phyloP scores from a whole-genome alignment of 2,329 filamentous ascomycete genomes.

The Fusarium solani-melongenae region DNA sequence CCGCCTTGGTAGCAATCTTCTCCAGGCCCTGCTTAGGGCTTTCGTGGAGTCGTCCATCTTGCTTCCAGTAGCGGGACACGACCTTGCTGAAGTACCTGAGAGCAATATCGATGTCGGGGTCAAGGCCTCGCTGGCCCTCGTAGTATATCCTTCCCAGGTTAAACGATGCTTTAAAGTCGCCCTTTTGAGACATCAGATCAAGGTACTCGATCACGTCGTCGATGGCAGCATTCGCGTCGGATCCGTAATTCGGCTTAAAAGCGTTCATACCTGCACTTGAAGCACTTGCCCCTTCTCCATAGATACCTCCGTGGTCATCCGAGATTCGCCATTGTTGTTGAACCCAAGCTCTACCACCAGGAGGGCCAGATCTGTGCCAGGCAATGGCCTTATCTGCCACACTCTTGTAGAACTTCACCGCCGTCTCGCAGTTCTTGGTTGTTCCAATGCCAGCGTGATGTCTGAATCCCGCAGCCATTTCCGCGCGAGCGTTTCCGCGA shows the following conservation, averaged over 20 bases:
- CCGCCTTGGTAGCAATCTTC: slow-evolving; percentile 83
- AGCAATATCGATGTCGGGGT: slow-evolving; percentile 77
- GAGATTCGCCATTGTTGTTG: slow-evolving; percentile 86
- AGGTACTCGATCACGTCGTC: slow-evolving; percentile 96
- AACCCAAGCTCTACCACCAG: slow-evolving; percentile 83
- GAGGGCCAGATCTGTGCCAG: slow-evolving; percentile 90
- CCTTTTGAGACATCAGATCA: slow-evolving; percentile 89
- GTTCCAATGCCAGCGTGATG: slow-evolving; percentile 88
- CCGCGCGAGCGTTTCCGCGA: slow-evolving; percentile 82
- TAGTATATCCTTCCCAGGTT: slow-evolving; percentile 89
- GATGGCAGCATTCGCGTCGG: slow-evolving; percentile 85
- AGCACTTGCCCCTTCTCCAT: slow-evolving; percentile 93
- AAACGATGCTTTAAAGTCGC: slow-evolving; percentile 87
- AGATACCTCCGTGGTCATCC: slow-evolving; percentile 91
- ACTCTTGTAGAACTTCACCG: slow-evolving; percentile 88
- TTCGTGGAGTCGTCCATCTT: slow-evolving; percentile 78
- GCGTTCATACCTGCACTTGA: slow-evolving; percentile 88
- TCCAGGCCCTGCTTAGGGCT: slow-evolving; percentile 78
- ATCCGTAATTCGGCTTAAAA: slow-evolving; percentile 76
- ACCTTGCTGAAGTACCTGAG: slow-evolving; percentile 85
- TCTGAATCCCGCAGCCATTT: slow-evolving; percentile 93
- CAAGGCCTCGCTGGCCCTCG: slow-evolving; percentile 81
- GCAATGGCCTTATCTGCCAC: slow-evolving; percentile 93
- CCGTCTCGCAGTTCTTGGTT: slow-evolving; percentile 84
- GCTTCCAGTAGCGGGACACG: slow-evolving; percentile 82